Evolutionary conservation across 768 basidiomycete genomes (phyloP).

Genomic region (Russula brevipes): DNA sequence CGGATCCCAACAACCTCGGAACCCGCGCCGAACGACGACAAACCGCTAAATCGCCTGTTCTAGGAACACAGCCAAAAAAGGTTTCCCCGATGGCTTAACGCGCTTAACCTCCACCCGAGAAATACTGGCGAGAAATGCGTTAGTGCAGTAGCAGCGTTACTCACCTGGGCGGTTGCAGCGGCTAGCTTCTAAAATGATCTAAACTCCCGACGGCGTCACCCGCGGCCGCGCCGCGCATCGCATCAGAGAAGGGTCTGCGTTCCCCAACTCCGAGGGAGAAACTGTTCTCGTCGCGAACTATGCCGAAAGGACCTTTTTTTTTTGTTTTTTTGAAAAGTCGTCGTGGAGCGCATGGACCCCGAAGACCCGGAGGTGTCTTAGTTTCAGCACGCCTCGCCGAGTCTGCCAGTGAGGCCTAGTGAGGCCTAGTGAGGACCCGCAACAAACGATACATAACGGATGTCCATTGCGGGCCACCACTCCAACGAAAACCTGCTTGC

Average conservation of each 20-base stretch:
- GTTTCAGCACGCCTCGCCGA: background rate
- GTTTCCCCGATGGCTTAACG: background rate
- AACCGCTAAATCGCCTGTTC: constrained; percentile 1
- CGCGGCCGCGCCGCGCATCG: background rate
- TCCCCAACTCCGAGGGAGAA: background rate
- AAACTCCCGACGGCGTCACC: constrained; percentile 12
- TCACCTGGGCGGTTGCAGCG: background rate
- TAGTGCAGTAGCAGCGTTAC: too few relatives aligned
- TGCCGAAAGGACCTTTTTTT: constrained; percentile 1
- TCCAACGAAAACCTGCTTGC: too few relatives aligned
- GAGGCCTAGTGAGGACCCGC: too few relatives aligned
- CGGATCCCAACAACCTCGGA: background rate
- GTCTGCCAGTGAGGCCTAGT: too few relatives aligned
- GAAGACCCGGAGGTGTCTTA: constrained; percentile 10
- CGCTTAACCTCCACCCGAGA: too few relatives aligned
- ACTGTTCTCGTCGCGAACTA: background rate
- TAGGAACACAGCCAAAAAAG: background rate
- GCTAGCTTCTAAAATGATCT: background rate
- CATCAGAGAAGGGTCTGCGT: background rate
- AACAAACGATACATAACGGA: too few relatives aligned
- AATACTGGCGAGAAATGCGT: too few relatives aligned
- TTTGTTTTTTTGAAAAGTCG: background rate
- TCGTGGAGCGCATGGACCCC: constrained; percentile 14
- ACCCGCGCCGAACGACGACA: background rate
- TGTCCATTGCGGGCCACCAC: too few relatives aligned